Evolutionary conservation across 2,329 filamentous ascomycete species (phyloP).

Genomic region (Zymoseptoria ardabiliae): DNA sequence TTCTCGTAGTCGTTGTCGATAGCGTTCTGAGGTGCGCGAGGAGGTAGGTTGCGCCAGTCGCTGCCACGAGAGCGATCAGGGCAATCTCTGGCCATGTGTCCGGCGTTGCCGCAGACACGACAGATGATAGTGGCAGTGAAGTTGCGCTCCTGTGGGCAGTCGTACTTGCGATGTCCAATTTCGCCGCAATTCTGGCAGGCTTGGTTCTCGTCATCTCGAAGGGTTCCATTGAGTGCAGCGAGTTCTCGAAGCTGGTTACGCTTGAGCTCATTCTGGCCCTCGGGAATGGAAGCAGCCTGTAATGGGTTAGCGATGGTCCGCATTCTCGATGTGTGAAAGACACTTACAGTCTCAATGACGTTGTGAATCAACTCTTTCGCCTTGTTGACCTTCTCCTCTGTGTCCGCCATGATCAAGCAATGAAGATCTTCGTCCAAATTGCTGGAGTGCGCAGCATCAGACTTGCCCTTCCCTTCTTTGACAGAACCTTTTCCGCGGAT

Average conservation of each 20-base stretch:
- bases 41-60: constrained; percentile 74
- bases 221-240: constrained; percentile 94
- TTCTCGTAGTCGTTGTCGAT: constrained; percentile 94
- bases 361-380: constrained; percentile 98
- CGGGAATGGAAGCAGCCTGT: constrained; percentile 93
- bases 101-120: constrained; percentile 93
- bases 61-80: constrained; percentile 85
- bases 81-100: constrained; percentile 97
- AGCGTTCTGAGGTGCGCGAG: constrained; percentile 53
- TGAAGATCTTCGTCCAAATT: constrained; percentile 99
- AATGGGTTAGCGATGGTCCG: constrained; percentile 25
- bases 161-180: constrained; percentile 97
- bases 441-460: constrained; percentile 96
- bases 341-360: constrained; percentile 83
- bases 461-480: constrained; percentile 98
- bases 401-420: constrained; percentile 99
- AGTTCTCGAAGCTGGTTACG: constrained; percentile 97
- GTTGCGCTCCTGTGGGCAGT: constrained; percentile 95
- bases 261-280: constrained; percentile 98
- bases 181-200: constrained; percentile 98
- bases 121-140: constrained; percentile 99
- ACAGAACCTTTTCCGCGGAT: constrained; percentile 99
- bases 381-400: constrained; percentile 98
- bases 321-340: constrained; percentile 33
- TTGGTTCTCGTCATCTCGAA: constrained; percentile 98